Evolutionary conservation across 2,329 filamentous ascomycete genomes (phyloP).

Genomic region (Westerdykella aurantiaca): DNA sequence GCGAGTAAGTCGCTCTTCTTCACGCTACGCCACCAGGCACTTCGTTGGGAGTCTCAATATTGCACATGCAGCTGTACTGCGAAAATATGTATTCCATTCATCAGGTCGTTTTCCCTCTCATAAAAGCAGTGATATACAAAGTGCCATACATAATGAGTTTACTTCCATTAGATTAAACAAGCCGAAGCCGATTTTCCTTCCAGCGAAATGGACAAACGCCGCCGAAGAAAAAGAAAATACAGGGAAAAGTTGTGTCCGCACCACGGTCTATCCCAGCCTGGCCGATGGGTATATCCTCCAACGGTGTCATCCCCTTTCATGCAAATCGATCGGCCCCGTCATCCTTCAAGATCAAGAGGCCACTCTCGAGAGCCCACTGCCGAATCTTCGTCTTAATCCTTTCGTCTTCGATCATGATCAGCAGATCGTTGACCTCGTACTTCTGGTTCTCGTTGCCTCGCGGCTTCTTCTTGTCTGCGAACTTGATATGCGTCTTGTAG

Average conservation of each 20-base stretch:
- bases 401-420: neutral
- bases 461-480: slow-evolving; percentile 1
- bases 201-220: neutral
- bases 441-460: neutral
- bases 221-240: neutral
- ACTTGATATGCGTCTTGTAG: slow-evolving; percentile 9
- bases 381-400: no score
- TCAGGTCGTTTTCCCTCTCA: no score
- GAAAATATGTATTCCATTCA: no score
- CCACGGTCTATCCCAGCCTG: neutral
- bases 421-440: neutral
- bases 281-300: neutral
- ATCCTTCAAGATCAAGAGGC: no score
- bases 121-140: no score
- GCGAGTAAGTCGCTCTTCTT: no score
- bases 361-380: no score
- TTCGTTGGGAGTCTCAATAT: no score
- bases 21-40: no score
- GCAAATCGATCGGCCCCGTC: no score
- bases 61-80: no score
- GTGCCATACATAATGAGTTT: neutral
- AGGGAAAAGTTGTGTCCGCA: neutral
- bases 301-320: neutral
- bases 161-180: neutral
- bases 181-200: neutral